A percentile compares a stretch with the other conserved stretches of the same genome.
These are phyloP conservation scores for Fusarium pininemorale DNA, from an alignment of 2,329 filamentous ascomycete species.

Conservation along the genomic window DNA sequence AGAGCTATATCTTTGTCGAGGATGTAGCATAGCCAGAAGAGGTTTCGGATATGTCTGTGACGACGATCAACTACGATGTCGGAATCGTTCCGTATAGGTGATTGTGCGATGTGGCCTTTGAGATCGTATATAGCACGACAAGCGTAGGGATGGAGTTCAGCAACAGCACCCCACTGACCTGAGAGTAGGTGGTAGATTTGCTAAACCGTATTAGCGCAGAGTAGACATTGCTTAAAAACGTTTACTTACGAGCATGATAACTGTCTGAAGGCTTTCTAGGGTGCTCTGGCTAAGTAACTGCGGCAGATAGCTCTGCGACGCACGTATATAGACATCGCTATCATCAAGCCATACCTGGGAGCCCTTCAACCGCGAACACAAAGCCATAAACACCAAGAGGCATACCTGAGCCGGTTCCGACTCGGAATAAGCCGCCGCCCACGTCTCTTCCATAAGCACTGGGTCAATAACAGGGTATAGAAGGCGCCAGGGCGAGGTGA, in stretches of 20 bases:
- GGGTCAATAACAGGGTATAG: background rate
- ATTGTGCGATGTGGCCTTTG: background rate
- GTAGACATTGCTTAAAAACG: fast-evolving
- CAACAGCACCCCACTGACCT: background rate
- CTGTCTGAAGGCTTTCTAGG: background rate
- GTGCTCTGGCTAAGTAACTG: fast-evolving
- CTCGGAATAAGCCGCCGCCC: background rate
- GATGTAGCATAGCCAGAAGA: background rate
- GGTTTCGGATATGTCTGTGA: background rate
- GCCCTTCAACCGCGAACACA: background rate
- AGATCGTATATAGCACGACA: background rate
- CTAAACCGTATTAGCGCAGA: fast-evolving
- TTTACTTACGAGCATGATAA: background rate
- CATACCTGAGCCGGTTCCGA: background rate
- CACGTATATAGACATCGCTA: background rate
- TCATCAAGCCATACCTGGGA: fast-evolving
- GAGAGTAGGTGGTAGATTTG: background rate
- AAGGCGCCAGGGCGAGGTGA: background rate
- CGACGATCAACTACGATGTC: fast-evolving
- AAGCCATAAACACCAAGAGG: background rate
- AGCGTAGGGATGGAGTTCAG: background rate
- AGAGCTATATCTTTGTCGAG: background rate
- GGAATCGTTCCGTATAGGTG: fast-evolving
- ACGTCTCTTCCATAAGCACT: background rate
- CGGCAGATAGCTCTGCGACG: background rate